A percentile compares a stretch with the other conserved stretches of the same genome.
These are phyloP conservation scores for Trypanosoma cruzi DNA, from an alignment of 208 protist species.

Conservation along the genomic window DNA sequence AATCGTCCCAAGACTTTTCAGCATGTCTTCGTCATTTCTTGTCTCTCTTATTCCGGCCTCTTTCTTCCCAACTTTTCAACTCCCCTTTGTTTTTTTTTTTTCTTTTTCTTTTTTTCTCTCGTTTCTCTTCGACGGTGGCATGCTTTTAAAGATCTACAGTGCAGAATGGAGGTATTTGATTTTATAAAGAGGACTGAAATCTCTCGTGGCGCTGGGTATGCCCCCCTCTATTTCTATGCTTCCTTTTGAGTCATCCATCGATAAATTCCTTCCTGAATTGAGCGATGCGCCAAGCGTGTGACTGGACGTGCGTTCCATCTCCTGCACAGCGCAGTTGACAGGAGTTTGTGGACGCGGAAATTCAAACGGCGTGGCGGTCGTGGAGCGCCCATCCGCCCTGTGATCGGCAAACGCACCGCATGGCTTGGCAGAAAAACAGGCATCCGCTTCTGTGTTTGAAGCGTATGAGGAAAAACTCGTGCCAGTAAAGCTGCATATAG, in stretches of 20 bases:
- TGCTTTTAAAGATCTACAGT: not conserved
- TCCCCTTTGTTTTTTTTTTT: not conserved
- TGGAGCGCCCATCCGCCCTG: not conserved
- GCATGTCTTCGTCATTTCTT: not conserved
- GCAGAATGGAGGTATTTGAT: slow-evolving; percentile 14
- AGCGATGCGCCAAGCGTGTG: slow-evolving; percentile 1
- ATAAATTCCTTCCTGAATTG: not conserved
- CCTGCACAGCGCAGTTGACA: slow-evolving; percentile 3
- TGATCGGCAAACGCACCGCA: not conserved
- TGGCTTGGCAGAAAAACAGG: not conserved
- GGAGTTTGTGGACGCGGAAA: slow-evolving; percentile 3
- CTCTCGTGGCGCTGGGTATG: not conserved
- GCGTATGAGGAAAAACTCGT: slow-evolving; percentile 9
- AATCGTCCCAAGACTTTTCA: not conserved
- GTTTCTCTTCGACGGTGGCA: not conserved
- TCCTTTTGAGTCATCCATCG: not conserved
- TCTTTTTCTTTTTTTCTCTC: not conserved
- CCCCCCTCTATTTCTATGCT: slow-evolving; percentile 1
- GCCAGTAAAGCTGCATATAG: not conserved
- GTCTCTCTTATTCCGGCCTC: not conserved
- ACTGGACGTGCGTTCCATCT: not conserved
- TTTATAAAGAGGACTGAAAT: not conserved
- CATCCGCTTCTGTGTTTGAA: not conserved
- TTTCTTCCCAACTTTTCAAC: not conserved
- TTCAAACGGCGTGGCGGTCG: not conserved